These are phyloP conservation scores for Myriangium duriaei DNA, from an alignment of 2,329 filamentous ascomycete species.

Conservation along the genomic window DNA sequence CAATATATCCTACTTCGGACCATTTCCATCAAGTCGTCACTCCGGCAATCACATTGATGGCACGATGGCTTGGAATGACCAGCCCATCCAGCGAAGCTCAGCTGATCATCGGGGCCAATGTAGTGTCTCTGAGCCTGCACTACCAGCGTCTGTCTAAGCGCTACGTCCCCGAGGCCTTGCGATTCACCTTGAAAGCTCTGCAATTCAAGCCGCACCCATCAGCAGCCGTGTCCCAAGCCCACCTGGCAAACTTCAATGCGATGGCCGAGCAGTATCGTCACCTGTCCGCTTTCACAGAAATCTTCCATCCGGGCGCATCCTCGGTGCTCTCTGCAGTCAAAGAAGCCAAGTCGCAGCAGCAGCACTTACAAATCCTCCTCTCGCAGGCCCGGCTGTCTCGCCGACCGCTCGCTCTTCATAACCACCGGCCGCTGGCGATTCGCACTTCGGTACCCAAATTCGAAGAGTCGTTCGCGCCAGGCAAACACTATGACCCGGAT, in stretches of 20 bases:
- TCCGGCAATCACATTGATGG: constrained; percentile 75
- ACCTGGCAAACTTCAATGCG: constrained; percentile 51
- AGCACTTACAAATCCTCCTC: constrained; percentile 50
- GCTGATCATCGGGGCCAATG: constrained; percentile 60
- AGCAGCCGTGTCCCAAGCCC: constrained; percentile 42
- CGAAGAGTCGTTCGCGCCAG: constrained; percentile 86
- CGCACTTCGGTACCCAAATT: constrained; percentile 85
- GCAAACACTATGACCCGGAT: constrained; percentile 95
- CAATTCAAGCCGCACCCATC: constrained; percentile 24
- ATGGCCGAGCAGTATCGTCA: constrained; percentile 62
- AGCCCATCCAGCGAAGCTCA: constrained; percentile 53
- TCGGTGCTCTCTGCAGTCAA: constrained; percentile 20
- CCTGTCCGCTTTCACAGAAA: constrained; percentile 65
- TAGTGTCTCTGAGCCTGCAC: constrained; percentile 66
- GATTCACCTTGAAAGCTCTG: constrained; percentile 66
- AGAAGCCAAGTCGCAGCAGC: constrained; percentile 36
- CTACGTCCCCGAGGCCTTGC: constrained; percentile 78
- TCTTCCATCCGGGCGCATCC: constrained; percentile 51
- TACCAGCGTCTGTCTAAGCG: constrained; percentile 76
- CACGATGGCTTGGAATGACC: constrained; percentile 69
- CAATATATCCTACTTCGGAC: constrained; percentile 87
- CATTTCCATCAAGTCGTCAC: constrained; percentile 95
- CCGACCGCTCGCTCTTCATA: constrained; percentile 72
- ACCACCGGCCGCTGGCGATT: constrained; percentile 80
- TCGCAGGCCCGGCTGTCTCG: constrained; percentile 52